These are phyloP conservation scores for Lactarius akahatsu DNA, from an alignment of 768 basidiomycete species.

Conservation along the genomic window DNA sequence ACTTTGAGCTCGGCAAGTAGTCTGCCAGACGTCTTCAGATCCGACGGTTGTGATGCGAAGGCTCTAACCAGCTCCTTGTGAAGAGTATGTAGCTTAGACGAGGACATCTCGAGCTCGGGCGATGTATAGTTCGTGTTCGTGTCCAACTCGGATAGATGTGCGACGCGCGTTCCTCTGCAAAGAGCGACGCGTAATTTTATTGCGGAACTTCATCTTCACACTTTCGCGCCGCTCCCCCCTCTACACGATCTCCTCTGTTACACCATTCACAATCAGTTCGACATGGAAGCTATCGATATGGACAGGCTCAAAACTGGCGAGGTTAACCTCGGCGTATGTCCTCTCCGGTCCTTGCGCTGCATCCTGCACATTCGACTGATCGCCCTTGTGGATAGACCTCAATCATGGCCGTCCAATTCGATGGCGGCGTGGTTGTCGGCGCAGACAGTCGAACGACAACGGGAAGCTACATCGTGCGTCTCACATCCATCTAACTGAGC, in stretches of 20 bases:
- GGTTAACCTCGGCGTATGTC: conserved; percentile 91
- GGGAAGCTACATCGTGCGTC: conserved; percentile 88
- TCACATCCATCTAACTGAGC: not conserved
- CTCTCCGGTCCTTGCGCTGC: not conserved
- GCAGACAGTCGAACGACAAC: conserved; percentile 98
- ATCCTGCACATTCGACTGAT: not conserved
- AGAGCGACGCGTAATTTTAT: conserved; percentile 44
- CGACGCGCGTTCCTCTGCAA: conserved; percentile 34
- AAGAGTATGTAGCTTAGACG: conserved; percentile 52
- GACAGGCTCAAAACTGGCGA: conserved; percentile 89
- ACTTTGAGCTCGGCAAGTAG: conserved; percentile 79
- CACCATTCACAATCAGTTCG: conserved; percentile 36
- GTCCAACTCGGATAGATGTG: not conserved
- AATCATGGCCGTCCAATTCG: conserved; percentile 98
- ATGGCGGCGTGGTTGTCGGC: conserved; percentile 92
- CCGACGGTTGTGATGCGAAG: conserved; percentile 62
- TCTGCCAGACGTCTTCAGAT: conserved; percentile 63
- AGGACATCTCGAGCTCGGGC: conserved; percentile 43
- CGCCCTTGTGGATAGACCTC: conserved; percentile 68
- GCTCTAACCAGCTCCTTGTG: conserved; percentile 67
- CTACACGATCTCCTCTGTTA: conserved; percentile 30
- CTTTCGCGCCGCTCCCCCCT: conserved; percentile 12
- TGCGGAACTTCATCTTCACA: conserved; percentile 28
- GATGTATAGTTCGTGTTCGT: conserved; percentile 4
- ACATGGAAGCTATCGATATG: conserved; percentile 66